These are phyloP conservation scores for Candida hungchunana DNA, from an alignment of 805 yeast genomes.

Conservation along the genomic window DNA sequence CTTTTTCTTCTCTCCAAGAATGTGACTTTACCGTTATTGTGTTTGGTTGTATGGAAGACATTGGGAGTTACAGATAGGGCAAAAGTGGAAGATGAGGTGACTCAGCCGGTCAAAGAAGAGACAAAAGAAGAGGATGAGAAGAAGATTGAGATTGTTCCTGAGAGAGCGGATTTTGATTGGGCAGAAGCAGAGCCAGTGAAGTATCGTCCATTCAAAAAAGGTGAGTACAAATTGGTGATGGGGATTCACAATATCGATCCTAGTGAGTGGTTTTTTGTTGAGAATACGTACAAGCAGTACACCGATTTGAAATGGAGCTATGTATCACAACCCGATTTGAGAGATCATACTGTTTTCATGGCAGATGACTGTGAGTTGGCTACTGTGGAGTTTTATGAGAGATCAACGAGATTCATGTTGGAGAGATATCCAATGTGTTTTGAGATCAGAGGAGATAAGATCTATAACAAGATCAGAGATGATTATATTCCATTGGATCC, in stretches of 20 bases:
- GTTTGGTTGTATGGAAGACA: constrained; percentile 16
- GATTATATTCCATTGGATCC: constrained; percentile 26
- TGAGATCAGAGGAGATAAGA: constrained; percentile 19
- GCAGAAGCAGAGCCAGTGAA: constrained; percentile 36
- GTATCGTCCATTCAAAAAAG: constrained; percentile 59
- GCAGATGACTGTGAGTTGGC: constrained; percentile 26
- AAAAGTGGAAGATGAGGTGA: too few species aligned
- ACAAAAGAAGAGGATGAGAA: neutral
- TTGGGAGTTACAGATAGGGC: neutral
- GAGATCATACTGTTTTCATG: constrained; percentile 32
- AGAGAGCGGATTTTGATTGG: constrained; percentile 38
- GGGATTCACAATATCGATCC: constrained; percentile 47
- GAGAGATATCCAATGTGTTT: constrained; percentile 26
- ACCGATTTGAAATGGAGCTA: constrained; percentile 37
- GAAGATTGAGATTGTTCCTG: neutral
- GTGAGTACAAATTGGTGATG: constrained; percentile 59
- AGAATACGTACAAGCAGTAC: constrained; percentile 49
- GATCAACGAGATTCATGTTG: constrained; percentile 22
- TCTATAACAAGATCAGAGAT: constrained; percentile 24
- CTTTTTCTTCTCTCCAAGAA: constrained; percentile 15
- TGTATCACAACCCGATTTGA: constrained; percentile 30
- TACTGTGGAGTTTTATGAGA: constrained; percentile 24
- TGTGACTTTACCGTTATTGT: constrained; percentile 23
- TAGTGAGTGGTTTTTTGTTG: constrained; percentile 58
- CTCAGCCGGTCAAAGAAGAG: neutral